Conservation (phyloP, 768 basidiomycete genomes). For the Leccinum uliginosum region DNA sequence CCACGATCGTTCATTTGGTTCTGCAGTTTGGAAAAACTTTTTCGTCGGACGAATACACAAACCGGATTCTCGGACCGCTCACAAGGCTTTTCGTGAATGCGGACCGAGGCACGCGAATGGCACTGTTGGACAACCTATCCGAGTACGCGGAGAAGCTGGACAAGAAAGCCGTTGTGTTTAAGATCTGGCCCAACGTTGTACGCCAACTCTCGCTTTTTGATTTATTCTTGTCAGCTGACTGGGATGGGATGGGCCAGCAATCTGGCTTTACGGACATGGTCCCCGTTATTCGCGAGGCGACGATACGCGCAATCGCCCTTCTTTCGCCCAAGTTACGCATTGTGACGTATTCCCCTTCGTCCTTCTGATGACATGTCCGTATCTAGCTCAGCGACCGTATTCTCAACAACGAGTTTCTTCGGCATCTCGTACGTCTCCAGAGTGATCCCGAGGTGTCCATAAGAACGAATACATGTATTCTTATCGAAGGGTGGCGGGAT, state of each 20-base stretch:
- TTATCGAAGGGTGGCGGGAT: slow-evolving; percentile 87
- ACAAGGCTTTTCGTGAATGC: slow-evolving; percentile 83
- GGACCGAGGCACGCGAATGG: slow-evolving; percentile 93
- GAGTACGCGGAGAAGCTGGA: slow-evolving; percentile 88
- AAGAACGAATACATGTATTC: slow-evolving; percentile 94
- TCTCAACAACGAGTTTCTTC: slow-evolving; percentile 93
- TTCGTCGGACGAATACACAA: slow-evolving; percentile 64
- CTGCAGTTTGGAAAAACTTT: slow-evolving; percentile 74
- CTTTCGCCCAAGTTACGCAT: slow-evolving; percentile 73
- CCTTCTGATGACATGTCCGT: slow-evolving; percentile 1
- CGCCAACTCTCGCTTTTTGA: not conserved
- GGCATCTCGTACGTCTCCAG: slow-evolving; percentile 89
- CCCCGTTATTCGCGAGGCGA: slow-evolving; percentile 90
- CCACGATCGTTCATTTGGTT: slow-evolving; percentile 77
- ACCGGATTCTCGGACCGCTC: slow-evolving; percentile 68
- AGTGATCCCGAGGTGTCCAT: slow-evolving; percentile 91
- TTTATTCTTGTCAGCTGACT: not conserved
- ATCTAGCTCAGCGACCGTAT: slow-evolving; percentile 81
- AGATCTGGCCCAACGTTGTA: slow-evolving; percentile 91
- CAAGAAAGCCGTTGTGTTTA: slow-evolving; percentile 77
- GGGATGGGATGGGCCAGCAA: slow-evolving; percentile 58
- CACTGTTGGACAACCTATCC: slow-evolving; percentile 77
- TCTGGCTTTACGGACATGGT: slow-evolving; percentile 95
- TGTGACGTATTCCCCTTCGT: not conserved
- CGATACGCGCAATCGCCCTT: slow-evolving; percentile 80